phyloP scores from a whole-genome alignment of 2,329 filamentous ascomycete species.

The Claviceps monticola region DNA sequence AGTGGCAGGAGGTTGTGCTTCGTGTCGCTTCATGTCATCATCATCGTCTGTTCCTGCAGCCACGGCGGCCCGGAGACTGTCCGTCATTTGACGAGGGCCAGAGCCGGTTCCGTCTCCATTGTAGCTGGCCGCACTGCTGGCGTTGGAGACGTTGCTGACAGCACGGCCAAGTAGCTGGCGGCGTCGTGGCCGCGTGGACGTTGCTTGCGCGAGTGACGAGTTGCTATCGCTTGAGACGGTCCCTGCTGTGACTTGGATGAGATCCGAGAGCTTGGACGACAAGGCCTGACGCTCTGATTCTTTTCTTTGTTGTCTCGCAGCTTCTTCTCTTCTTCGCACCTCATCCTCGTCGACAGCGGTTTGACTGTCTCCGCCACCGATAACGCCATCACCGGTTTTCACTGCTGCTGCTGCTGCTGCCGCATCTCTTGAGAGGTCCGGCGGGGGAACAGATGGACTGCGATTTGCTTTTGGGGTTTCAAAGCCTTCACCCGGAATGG shows the following conservation, averaged over 20 bases:
- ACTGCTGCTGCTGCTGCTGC: background rate
- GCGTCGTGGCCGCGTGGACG: conserved; percentile 17
- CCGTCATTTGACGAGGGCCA: conserved; percentile 1
- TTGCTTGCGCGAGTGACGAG: conserved; percentile 5
- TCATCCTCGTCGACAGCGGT: conserved; percentile 4
- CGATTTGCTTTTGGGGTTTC: conserved; percentile 5
- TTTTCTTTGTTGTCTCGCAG: conserved; percentile 15
- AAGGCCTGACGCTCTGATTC: conserved; percentile 27
- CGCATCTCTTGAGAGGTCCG: background rate
- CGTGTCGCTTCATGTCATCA: conserved; percentile 12
- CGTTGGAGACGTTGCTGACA: conserved; percentile 41
- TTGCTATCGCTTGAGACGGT: conserved; percentile 4
- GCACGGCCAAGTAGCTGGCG: conserved; percentile 44
- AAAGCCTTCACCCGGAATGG: conserved; percentile 9
- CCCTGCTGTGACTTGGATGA: conserved; percentile 19
- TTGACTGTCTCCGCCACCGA: background rate
- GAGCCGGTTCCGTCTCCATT: conserved; percentile 13
- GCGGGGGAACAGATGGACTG: conserved; percentile 6
- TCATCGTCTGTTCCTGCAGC: conserved; percentile 7
- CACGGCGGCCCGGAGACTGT: conserved; percentile 4
- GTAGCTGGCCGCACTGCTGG: conserved; percentile 31
- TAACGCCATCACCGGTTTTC: background rate
- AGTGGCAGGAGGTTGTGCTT: conserved; percentile 28
- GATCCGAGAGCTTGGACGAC: conserved; percentile 27
- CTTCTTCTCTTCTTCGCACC: conserved; percentile 5